These are phyloP conservation scores for Pichia insulana DNA, from an alignment of 805 yeast species.

Conservation along the genomic window DNA sequence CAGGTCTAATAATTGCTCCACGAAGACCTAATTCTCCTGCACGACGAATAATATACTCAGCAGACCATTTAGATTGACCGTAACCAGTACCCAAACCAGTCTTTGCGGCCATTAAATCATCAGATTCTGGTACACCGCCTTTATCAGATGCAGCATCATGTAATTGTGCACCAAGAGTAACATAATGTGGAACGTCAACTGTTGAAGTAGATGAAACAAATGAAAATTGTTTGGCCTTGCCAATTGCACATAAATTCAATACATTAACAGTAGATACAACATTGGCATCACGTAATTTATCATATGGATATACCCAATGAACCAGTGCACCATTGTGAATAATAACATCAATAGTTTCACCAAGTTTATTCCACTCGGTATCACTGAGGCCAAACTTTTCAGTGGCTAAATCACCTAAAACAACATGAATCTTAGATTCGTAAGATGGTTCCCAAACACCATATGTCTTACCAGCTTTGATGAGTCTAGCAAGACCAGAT, in stretches of 20 bases:
- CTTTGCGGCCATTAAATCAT: slow-evolving; percentile 74
- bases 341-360: slow-evolving; percentile 62
- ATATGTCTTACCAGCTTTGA: slow-evolving; percentile 67
- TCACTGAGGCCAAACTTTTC: slow-evolving; percentile 62
- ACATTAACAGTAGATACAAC: slow-evolving; percentile 84
- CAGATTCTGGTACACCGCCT: slow-evolving; percentile 72
- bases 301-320: slow-evolving; percentile 97
- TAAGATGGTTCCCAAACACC: slow-evolving; percentile 70
- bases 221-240: slow-evolving; percentile 77
- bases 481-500: slow-evolving; percentile 70
- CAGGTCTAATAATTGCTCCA: slow-evolving; percentile 91
- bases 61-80: slow-evolving; percentile 98
- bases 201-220: slow-evolving; percentile 96
- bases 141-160: slow-evolving; percentile 60
- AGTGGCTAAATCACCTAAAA: slow-evolving; percentile 73
- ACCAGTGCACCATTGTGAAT: slow-evolving; percentile 97
- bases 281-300: slow-evolving; percentile 84
- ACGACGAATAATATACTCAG: slow-evolving; percentile 77
- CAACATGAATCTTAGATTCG: slow-evolving; percentile 51
- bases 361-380: slow-evolving; percentile 48
- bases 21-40: slow-evolving; percentile 85
- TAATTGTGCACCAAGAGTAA: slow-evolving; percentile 65
- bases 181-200: slow-evolving; percentile 75
- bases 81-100: slow-evolving; percentile 83
- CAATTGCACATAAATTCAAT: slow-evolving; percentile 63